Evolutionary conservation across 495 filamentous ascomycete species (phyloP).

Genomic region (Filosporella fistucella): DNA sequence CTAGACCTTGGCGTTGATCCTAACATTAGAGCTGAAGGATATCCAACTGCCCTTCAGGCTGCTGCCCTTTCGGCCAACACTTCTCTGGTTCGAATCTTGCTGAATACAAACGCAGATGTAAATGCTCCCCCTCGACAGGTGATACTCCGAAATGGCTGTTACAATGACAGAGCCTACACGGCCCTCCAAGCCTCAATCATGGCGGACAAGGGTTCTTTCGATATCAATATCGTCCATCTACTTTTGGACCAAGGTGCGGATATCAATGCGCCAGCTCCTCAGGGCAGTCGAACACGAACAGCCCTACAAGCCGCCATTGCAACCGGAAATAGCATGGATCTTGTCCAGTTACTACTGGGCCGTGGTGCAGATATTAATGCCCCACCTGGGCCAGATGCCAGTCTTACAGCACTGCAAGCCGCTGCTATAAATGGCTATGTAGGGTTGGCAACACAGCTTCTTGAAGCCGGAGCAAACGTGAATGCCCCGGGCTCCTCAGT

Average conservation of each 20-base stretch:
- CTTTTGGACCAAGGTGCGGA: conserved; percentile 22
- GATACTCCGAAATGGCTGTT: too few species aligned
- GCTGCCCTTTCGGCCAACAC: background rate
- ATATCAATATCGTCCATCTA: conserved; percentile 13
- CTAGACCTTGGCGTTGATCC: conserved; percentile 14
- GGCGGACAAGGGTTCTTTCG: too few species aligned
- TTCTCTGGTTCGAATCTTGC: conserved; percentile 7
- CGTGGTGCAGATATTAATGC: conserved; percentile 1
- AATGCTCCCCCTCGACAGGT: too few species aligned
- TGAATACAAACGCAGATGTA: conserved; percentile 8
- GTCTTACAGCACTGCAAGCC: conserved; percentile 1
- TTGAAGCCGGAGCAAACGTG: conserved; percentile 6
- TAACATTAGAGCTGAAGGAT: conserved; percentile 9
- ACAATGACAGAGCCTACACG: conserved; percentile 5
- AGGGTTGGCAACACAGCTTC: background rate
- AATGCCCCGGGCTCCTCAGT: background rate
- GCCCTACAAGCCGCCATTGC: conserved; percentile 9
- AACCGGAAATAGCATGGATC: background rate
- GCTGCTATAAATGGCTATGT: background rate
- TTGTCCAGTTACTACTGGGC: conserved; percentile 1
- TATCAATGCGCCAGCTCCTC: conserved; percentile 14
- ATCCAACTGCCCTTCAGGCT: background rate
- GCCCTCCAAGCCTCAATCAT: conserved; percentile 7
- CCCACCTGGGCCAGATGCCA: background rate
- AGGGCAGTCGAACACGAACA: conserved; percentile 8